Base-by-base conservation (phyloP, 208 protist species). In the Zelonia costaricensis region DNA sequence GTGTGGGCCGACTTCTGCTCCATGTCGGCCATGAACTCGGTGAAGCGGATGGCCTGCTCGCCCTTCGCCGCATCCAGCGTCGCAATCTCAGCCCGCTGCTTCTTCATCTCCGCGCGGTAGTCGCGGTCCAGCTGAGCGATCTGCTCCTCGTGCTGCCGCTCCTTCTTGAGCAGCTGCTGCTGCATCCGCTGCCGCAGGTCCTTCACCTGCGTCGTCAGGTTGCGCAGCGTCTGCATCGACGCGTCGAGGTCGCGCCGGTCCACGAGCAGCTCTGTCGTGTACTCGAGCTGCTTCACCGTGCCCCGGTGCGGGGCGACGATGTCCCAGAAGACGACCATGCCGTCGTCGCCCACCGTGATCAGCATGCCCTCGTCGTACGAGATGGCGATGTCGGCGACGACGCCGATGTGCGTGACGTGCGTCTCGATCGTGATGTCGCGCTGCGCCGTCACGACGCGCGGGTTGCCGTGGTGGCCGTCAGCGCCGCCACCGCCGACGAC, bases 41-140 rank as follows among this genome's bases (percentile, higher is more conserved):
- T 97, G 79, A 98, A 97, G 40, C 94, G 84, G 35, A 97, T 96
- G n/a, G 97, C 93, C 76, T 97, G 88, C 67, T 97, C 92, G 62
- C 89, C 95, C 63, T 97, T 97, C 23, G 90, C 80, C 18, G 84
- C 51, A 57, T 90, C 80, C 0, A 97, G 84, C 1, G 76, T 48
- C 27, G 91, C 78, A 57, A 93, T 86, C 57, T 88, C 73, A 13
- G 74, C 62, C 43, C 80, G 61, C 60, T 96, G 84, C 55, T 76
- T 76, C n/a, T 49, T 59, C 70, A 80, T 72, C 62, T 97, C 86
- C 15, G 82, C 77, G 30, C 68, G 56, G 70, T 92, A 94, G 63
- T 97, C 88, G 15, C 82, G 76, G 44, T 95, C 94, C 9, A 98
- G 62, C 52, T 92, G 80, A n/a, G 88, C 80, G 39, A 98, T 76